Evolutionary conservation across 148 eudicot species (phyloP).

Genomic region (Silene latifolia): DNA sequence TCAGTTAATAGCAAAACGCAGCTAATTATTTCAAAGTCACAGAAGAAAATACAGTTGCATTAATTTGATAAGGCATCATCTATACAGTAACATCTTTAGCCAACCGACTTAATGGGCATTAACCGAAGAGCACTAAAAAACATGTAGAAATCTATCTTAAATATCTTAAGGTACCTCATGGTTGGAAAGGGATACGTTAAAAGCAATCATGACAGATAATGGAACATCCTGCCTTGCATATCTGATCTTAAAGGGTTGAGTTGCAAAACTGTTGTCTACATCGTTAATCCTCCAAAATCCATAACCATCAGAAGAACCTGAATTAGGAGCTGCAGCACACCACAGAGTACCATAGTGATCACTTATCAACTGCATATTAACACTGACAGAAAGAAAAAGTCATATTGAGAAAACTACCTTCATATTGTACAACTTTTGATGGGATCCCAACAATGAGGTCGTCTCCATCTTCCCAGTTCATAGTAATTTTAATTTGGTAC

Average conservation of each 20-base stretch:
- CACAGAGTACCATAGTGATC: conserved; percentile 1
- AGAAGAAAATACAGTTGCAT: neutral
- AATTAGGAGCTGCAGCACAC: conserved; percentile 63
- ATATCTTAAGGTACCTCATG: conserved; percentile 53
- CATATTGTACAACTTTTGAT: conserved; percentile 86
- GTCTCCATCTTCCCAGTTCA: conserved; percentile 86
- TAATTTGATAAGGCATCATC: neutral
- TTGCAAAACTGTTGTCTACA: conserved; percentile 77
- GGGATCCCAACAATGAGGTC: conserved; percentile 52
- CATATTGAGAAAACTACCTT: conserved; percentile 41
- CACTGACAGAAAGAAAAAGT: neutral
- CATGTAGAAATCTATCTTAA: neutral
- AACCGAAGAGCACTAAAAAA: neutral
- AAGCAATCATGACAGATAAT: conserved; percentile 81
- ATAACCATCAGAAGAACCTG: conserved; percentile 61
- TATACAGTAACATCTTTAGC: neutral
- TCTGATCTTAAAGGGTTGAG: conserved; percentile 93
- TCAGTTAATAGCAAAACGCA: neutral
- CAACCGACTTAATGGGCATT: neutral
- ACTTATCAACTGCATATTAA: neutral
- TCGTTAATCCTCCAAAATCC: conserved; percentile 98
- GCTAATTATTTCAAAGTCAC: neutral
- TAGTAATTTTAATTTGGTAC: conserved; percentile 89
- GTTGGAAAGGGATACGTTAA: conserved; percentile 64
- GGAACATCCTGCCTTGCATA: conserved; percentile 95